A percentile compares a stretch with the other conserved stretches of the same genome.
phyloP scores from a whole-genome alignment of 2,329 filamentous ascomycete genomes.

The Capronia coronata region DNA sequence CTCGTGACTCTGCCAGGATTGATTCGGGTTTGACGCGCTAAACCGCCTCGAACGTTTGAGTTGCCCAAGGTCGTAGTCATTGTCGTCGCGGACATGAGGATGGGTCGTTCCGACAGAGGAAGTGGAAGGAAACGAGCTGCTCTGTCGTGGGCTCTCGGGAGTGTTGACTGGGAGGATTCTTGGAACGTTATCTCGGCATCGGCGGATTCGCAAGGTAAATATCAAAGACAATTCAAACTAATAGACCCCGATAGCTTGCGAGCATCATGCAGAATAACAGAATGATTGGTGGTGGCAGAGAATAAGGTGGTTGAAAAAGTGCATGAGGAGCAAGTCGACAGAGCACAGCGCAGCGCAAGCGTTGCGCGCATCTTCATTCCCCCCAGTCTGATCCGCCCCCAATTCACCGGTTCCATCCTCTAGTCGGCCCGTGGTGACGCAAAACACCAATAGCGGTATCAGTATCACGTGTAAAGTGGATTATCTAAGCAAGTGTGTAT shows the following conservation, averaged over 20 bases:
- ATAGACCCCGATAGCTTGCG: not conserved
- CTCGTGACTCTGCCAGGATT: conserved; percentile 46
- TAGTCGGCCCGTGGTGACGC: not conserved
- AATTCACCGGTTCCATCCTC: not conserved
- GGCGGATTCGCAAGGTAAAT: not conserved
- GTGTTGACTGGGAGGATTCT: not conserved
- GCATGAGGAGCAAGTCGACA: not conserved
- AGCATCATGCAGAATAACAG: not conserved
- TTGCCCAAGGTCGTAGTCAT: conserved; percentile 26
- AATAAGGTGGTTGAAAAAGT: not conserved
- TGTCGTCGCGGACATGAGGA: conserved; percentile 25
- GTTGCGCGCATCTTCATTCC: not conserved
- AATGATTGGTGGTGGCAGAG: not conserved
- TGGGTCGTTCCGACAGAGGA: not conserved
- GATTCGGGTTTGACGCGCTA: conserved; percentile 42
- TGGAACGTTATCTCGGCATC: not conserved
- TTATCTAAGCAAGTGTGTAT: no score
- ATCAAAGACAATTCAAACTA: not conserved
- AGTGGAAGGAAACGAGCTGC: no score
- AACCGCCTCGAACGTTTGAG: conserved; percentile 27
- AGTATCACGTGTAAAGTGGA: not conserved
- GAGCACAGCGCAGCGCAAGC: not conserved
- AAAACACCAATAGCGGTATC: not conserved
- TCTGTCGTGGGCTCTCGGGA: no score
- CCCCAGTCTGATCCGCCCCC: not conserved